Percentiles rank a stretch among this genome's conserved stretches.
Evolutionary conservation across 2,329 filamentous ascomycete genomes (phyloP).

Genomic region (Cytospora paraplurivora): DNA sequence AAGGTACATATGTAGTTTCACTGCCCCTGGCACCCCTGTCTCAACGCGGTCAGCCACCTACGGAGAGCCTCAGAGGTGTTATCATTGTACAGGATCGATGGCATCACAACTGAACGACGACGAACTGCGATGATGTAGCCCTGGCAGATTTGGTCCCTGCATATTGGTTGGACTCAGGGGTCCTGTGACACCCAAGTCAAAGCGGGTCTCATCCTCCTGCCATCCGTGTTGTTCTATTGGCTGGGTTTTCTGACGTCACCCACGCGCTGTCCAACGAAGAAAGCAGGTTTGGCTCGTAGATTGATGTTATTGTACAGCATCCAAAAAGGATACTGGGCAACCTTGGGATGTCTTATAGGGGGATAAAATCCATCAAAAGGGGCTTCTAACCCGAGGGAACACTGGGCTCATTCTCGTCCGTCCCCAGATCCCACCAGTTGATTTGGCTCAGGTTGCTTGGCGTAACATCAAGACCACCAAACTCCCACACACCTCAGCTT

Average conservation of each 20-base stretch:
- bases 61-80: slow-evolving; percentile 15
- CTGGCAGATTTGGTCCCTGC: slow-evolving; percentile 28
- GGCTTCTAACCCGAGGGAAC: not conserved
- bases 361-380: slow-evolving; percentile 23
- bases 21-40: not conserved
- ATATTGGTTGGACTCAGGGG: slow-evolving; percentile 31
- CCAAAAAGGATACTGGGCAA: not conserved
- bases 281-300: slow-evolving; percentile 27
- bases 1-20: not conserved
- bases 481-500: not conserved
- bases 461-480: not conserved
- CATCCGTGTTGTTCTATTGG: slow-evolving; percentile 32
- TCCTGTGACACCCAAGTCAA: slow-evolving; percentile 17
- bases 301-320: slow-evolving; percentile 13
- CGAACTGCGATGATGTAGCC: slow-evolving; percentile 27
- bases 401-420: not conserved
- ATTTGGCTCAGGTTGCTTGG: not conserved
- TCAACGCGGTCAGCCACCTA: slow-evolving; percentile 13
- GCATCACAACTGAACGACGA: slow-evolving; percentile 12
- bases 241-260: slow-evolving; percentile 34
- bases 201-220: slow-evolving; percentile 16
- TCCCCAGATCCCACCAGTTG: not conserved
- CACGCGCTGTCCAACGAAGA: slow-evolving; percentile 5
- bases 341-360: not conserved
- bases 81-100: slow-evolving; percentile 17